A percentile compares a stretch with the other conserved stretches of the same genome.
phyloP scores from a whole-genome alignment of 2,329 filamentous ascomycete species.

The Chaetomium strumarium region DNA sequence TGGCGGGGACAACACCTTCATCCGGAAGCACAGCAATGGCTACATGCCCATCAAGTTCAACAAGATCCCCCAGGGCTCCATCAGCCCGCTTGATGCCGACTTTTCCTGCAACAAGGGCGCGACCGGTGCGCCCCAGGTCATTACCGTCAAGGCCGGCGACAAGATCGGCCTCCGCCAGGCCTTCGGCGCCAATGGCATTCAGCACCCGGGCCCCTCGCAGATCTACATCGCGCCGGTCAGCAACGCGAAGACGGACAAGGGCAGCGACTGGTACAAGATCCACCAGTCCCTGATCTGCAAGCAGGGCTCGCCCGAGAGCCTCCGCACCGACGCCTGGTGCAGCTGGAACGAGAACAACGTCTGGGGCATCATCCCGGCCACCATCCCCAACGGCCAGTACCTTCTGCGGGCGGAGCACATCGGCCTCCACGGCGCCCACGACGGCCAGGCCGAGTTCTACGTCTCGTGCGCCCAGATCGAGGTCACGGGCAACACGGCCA shows the following conservation, averaged over 20 bases:
- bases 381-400: conserved; percentile 38
- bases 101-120: conserved; percentile 41
- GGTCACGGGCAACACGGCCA: conserved; percentile 33
- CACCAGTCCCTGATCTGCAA: conserved; percentile 27
- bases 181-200: conserved; percentile 43
- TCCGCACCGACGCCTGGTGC: conserved; percentile 25
- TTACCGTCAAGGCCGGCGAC: conserved; percentile 43
- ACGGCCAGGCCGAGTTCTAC: conserved; percentile 35
- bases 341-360: conserved; percentile 26
- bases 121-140: conserved; percentile 33
- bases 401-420: conserved; percentile 42
- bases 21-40: conserved; percentile 39
- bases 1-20: conserved; percentile 41
- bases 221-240: conserved; percentile 37
- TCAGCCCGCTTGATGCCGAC: conserved; percentile 22
- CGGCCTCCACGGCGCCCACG: conserved; percentile 37
- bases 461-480: conserved; percentile 41
- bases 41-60: conserved; percentile 32
- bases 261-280: conserved; percentile 30
- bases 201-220: conserved; percentile 39
- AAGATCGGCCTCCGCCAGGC: conserved; percentile 43
- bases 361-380: conserved; percentile 34
- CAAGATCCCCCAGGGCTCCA: conserved; percentile 20
- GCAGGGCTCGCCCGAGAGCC: neutral
- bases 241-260: conserved; percentile 24